Evolutionary conservation across 352 stramenopile genomes (phyloP).

Genomic region (Globisporangium emineosum): DNA sequence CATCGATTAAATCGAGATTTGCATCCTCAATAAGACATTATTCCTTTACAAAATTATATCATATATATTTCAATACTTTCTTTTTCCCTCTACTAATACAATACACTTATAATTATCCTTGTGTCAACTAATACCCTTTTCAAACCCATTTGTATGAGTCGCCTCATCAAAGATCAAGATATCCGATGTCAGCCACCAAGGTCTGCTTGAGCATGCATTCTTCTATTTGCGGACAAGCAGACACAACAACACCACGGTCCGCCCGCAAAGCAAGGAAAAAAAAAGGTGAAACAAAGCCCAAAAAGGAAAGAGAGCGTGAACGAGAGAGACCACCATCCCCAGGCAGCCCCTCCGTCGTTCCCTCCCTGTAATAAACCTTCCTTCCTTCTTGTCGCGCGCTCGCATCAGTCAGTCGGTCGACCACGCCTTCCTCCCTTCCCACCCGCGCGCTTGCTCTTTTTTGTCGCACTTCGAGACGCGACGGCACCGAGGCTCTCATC

Average conservation of each 20-base stretch:
- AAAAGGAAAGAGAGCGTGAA: background rate
- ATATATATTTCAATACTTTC: background rate
- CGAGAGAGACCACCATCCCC: background rate
- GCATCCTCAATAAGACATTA: background rate
- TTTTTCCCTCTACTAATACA: background rate
- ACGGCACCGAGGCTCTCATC: slow-evolving; percentile 6
- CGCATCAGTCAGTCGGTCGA: slow-evolving; percentile 2
- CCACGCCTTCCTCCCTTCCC: background rate
- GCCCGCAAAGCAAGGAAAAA: background rate
- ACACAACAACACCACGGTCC: background rate
- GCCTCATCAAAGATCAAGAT: background rate
- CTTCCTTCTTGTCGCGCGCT: background rate
- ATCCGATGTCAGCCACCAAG: background rate
- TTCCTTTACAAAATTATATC: background rate
- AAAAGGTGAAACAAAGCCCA: background rate
- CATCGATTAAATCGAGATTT: slow-evolving; percentile 11
- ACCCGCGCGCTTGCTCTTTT: slow-evolving; percentile 4
- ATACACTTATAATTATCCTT: no score
- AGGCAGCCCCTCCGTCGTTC: background rate
- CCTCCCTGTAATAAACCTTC: background rate
- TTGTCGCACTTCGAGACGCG: background rate
- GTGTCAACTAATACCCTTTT: background rate
- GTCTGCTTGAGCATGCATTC: background rate
- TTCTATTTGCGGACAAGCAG: background rate
- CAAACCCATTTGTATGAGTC: background rate